Base-by-base conservation (phyloP, 2,329 filamentous ascomycete genomes). In the Penicillium sp. region DNA sequence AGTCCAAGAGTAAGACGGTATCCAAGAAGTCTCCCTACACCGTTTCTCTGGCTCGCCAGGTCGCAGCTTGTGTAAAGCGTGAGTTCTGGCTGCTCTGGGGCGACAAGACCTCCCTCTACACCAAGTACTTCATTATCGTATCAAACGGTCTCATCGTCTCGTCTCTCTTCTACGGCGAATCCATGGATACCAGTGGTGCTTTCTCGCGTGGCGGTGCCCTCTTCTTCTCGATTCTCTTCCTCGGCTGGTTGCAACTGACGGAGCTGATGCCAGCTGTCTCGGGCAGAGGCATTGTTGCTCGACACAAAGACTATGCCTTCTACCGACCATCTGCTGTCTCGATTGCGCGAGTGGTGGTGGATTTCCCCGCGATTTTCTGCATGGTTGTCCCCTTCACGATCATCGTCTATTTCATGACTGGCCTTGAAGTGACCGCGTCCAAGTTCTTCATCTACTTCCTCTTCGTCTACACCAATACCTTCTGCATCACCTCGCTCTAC, bases 81-180 rank as follows among this genome's bases (percentile, higher is more conserved):
- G 89, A 94, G 71, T 87, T 91, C 55, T 92, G 89, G 87, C 81
- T 95, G 26, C 83, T 92, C 24, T 83, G 84, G 67, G 90, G 90
- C 34, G 89, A 95, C 72, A 87, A 82, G 55, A 86, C 86, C 1
- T 88, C 89, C 0, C 79, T 94, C 1, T 87, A 86, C 70, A 93
- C 89, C 36, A 94, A 93, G 62, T 81, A 89, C 55, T 89, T 91
- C 72, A 91, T 91, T 68, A 89, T 92, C 64, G 74, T 93, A 53
- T 82, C 87, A 53, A 90, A 90, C 69, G 83, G 75, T 51, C 79
- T 95, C 9, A 90, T 95, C 57, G 87, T 92, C 50, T 88, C 89
- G 1, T 90, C 87, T 2, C 79, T 94, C 16, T 94, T 94, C 74
- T 90, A 91, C 64, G 89, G 84, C 11, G 79, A 87, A 66, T 75